A percentile compares a stretch with the other conserved stretches of the same genome.
These are phyloP conservation scores for Dendrothele bispora DNA, from an alignment of 768 basidiomycete genomes.

Conservation along the genomic window DNA sequence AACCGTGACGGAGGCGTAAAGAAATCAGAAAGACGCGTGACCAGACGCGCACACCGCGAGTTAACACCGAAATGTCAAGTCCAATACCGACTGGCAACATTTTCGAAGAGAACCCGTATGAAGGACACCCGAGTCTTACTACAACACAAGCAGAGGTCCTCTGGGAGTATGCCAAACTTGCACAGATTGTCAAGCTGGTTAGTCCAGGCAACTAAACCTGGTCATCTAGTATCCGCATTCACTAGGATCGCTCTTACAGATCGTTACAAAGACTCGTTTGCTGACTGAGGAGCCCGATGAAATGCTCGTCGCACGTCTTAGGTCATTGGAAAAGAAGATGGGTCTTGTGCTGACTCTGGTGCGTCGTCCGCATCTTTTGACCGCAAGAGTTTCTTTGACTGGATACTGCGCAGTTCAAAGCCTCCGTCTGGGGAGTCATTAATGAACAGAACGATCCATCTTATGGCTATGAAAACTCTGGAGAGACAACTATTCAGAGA, in stretches of 20 bases:
- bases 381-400: neutral
- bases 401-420: conserved; percentile 72
- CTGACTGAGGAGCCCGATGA: conserved; percentile 80
- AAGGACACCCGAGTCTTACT: conserved; percentile 65
- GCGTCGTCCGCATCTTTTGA: conserved; percentile 21
- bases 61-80: no score
- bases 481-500: conserved; percentile 27
- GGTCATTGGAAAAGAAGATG: conserved; percentile 91
- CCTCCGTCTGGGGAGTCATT: conserved; percentile 93
- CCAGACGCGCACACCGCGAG: no score
- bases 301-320: conserved; percentile 69
- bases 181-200: conserved; percentile 78
- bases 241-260: conserved; percentile 34
- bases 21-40: no score
- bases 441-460: conserved; percentile 58
- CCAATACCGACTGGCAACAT: conserved; percentile 27
- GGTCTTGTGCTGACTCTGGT: conserved; percentile 92
- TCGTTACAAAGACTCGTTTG: conserved; percentile 64
- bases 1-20: no score
- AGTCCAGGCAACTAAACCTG: conserved; percentile 19
- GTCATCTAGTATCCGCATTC: neutral
- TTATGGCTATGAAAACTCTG: conserved; percentile 15
- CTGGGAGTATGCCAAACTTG: conserved; percentile 91
- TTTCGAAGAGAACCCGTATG: conserved; percentile 69
- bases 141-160: conserved; percentile 75